A percentile compares a stretch with the other conserved stretches of the same genome.
Conservation (phyloP, 2,329 filamentous ascomycete genomes). For the Sclerotinia spermophila region DNA sequence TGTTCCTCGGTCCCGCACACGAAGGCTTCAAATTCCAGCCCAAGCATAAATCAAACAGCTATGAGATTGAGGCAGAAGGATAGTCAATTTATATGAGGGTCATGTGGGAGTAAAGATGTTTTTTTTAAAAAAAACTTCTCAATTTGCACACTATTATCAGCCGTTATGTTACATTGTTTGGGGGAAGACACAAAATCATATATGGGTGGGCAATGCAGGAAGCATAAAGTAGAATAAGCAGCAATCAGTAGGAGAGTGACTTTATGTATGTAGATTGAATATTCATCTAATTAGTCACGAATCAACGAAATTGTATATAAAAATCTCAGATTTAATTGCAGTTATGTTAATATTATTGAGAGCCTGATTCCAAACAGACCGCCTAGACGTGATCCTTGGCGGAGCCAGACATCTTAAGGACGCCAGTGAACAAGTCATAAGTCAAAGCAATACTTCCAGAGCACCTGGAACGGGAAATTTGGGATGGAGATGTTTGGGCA, state of each 20-base stretch:
- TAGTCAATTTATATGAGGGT: constrained; percentile 32
- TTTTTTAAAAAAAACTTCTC: not conserved
- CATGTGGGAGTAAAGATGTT: too few relatives aligned
- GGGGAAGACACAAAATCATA: not conserved
- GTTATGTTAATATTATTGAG: too few relatives aligned
- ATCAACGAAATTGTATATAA: too few relatives aligned
- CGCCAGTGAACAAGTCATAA: not conserved
- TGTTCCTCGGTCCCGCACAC: constrained; percentile 92
- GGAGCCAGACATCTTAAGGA: not conserved
- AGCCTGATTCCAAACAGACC: not conserved
- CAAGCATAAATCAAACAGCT: constrained; percentile 94
- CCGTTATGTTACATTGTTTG: not conserved
- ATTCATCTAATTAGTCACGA: too few relatives aligned
- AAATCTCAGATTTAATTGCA: too few relatives aligned
- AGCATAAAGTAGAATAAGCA: not conserved
- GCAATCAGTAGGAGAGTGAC: not conserved
- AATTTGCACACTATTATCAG: not conserved
- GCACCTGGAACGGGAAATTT: not conserved
- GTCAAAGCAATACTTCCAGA: not conserved
- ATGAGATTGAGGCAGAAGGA: constrained; percentile 76
- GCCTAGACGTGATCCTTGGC: not conserved
- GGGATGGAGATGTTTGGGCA: not conserved
- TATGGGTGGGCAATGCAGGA: not conserved
- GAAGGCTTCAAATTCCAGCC: constrained; percentile 91
- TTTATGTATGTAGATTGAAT: too few relatives aligned